phyloP scores from a whole-genome alignment of 1,139 yeast genomes.

The Geotrichum armillariae region DNA sequence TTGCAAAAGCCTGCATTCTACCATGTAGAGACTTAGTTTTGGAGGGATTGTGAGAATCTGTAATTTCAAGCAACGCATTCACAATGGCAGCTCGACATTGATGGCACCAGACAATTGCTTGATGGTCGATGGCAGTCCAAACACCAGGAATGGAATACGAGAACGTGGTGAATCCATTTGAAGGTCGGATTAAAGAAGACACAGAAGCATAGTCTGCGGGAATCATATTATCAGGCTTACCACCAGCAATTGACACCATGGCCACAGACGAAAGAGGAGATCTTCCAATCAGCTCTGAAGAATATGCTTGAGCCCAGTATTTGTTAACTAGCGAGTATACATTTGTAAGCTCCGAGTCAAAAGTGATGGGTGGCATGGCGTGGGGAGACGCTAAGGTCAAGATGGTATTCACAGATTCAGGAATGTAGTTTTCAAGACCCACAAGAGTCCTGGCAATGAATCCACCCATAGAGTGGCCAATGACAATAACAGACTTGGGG shows the following conservation, averaged over 20 bases:
- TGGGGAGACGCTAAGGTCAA: constrained; percentile 92
- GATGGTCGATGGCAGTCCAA: constrained; percentile 94
- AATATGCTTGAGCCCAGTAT: constrained; percentile 73
- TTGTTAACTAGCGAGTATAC: constrained; percentile 74
- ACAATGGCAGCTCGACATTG: constrained; percentile 73
- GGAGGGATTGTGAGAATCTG: constrained; percentile 54
- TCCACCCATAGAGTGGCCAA: constrained; percentile 98
- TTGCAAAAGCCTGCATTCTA: constrained; percentile 58
- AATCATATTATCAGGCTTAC: constrained; percentile 72
- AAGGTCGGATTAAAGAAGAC: constrained; percentile 66
- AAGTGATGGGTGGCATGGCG: constrained; percentile 90
- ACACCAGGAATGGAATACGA: constrained; percentile 87
- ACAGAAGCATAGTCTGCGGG: constrained; percentile 91
- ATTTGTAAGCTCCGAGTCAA: constrained; percentile 81
- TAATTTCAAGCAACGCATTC: constrained; percentile 57
- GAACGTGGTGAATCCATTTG: constrained; percentile 80
- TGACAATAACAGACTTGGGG: constrained; percentile 72
- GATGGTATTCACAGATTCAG: constrained; percentile 76
- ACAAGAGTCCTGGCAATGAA: constrained; percentile 82
- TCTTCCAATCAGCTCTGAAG: constrained; percentile 27
- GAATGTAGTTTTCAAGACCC: constrained; percentile 71
- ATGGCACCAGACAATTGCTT: constrained; percentile 97
- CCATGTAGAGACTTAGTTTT: constrained; percentile 50
- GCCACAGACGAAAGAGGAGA: constrained; percentile 39
- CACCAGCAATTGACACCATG: constrained; percentile 82